Base-by-base conservation (phyloP, 345 rosid genomes). In the Hibiscus syriacus region DNA sequence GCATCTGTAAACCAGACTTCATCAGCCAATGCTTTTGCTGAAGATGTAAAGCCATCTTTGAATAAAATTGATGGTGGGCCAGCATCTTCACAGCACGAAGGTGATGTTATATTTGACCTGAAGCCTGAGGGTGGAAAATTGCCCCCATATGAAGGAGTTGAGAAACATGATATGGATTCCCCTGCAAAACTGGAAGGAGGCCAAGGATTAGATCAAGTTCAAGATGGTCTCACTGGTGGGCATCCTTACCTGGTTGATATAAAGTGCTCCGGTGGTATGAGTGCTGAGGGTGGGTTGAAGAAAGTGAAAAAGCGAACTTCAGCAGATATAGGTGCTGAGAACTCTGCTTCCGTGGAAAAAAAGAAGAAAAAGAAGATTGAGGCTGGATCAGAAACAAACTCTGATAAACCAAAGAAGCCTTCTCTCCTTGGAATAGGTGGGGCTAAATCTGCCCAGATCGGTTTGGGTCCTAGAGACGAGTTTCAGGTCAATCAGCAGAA, bases 281-380 rank as follows among this genome's bases (percentile, higher is more conserved):
- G 69, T 57, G 68, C 69, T 38, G 86, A 76, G 62, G 78, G 75
- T 62, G 76, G 59, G 67, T 76, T 80, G 45, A 83, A 85, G 80
- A 86, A 87, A 81, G 74, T 64, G 69, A 85, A 87, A 72, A 88
- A 88, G 81, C 88, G 79, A 56, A 79, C 80, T 27, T 52, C 76
- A 14, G 82, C 74, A 11, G 86, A 80, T 55, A 22, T 76, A 72
- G 63, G 81, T 67, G 50, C 78, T 5, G 89, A 77, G 55, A 73
- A 75, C 54, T 50, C 84, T 75, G 20, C 70, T 54, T 63, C 32
- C 23, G 79, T 58, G 65, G 81, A 69, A 75, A 82, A 73, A 70
- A 89, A 82, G 82, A 69, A 85, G 85, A 90, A 82, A 69, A 93
- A 83, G 83, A 87, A 84, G 81, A 84, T 78, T 73, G 87, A 79